Conservation (phyloP, 805 yeast genomes). For the Komagataella ulmi region DNA sequence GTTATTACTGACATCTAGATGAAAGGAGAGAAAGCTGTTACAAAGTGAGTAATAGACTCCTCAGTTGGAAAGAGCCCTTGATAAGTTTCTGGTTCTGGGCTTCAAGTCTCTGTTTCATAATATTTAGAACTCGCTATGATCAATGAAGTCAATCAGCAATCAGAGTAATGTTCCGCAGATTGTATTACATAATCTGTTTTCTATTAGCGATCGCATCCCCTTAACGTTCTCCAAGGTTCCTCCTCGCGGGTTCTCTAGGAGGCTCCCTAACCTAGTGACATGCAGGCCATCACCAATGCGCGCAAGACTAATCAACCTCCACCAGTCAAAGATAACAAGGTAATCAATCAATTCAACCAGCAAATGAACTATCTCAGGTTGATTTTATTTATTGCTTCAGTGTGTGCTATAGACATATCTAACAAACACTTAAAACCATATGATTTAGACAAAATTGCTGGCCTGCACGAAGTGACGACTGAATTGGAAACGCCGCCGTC, state of each 20-base stretch:
- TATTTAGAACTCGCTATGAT: too few species aligned
- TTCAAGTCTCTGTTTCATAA: too few species aligned
- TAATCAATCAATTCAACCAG: neutral
- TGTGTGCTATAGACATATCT: constrained; percentile 11
- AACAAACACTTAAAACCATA: constrained; percentile 20
- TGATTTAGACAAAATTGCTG: constrained; percentile 34
- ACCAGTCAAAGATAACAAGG: neutral
- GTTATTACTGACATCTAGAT: neutral
- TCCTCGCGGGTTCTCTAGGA: neutral
- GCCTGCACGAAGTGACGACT: constrained; percentile 27
- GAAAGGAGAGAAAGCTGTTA: neutral
- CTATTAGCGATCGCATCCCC: neutral
- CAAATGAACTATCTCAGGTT: neutral
- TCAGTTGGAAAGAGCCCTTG: too few species aligned
- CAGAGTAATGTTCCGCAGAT: too few species aligned
- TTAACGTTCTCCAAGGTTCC: neutral
- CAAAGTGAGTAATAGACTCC: too few species aligned
- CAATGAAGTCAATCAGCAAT: too few species aligned
- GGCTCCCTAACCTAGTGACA: neutral
- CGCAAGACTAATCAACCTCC: neutral
- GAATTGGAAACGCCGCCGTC: constrained; percentile 70
- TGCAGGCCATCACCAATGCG: neutral
- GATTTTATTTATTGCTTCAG: neutral
- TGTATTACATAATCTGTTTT: too few species aligned
- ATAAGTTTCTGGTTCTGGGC: too few species aligned